These are phyloP conservation scores for Aurifilum marmelostoma DNA, from an alignment of 2,329 filamentous ascomycete genomes.

Conservation along the genomic window DNA sequence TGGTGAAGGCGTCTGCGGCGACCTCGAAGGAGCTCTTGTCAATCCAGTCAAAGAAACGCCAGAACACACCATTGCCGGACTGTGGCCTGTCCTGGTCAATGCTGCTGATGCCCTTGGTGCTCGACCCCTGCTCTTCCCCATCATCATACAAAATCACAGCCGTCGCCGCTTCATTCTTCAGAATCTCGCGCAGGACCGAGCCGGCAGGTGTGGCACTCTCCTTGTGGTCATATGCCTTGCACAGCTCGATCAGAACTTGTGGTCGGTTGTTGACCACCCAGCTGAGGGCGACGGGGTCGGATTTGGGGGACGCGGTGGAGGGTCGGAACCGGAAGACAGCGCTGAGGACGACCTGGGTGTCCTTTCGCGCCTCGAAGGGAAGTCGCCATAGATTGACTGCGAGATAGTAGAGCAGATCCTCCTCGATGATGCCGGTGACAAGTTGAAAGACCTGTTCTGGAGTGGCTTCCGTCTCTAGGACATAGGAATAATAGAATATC, in stretches of 20 bases:
- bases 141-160: conserved; percentile 94
- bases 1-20: conserved; percentile 95
- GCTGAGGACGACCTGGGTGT: conserved; percentile 93
- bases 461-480: conserved; percentile 77
- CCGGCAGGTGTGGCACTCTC: conserved; percentile 92
- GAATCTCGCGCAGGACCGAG: conserved; percentile 82
- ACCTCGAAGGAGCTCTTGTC: conserved; percentile 96
- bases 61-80: conserved; percentile 85
- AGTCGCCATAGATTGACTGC: conserved; percentile 81
- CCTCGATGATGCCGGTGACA: conserved; percentile 81
- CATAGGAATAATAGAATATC: neutral
- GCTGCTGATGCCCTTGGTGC: conserved; percentile 73
- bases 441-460: conserved; percentile 88
- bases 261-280: conserved; percentile 87
- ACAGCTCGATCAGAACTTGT: conserved; percentile 85
- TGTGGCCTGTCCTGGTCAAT: conserved; percentile 78
- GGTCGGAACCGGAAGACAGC: conserved; percentile 91
- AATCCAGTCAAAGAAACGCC: conserved; percentile 97
- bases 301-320: conserved; percentile 64
- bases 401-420: conserved; percentile 85
- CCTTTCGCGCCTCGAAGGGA: conserved; percentile 95
- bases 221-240: conserved; percentile 84
- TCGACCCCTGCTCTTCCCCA: conserved; percentile 70
- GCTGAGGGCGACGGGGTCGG: conserved; percentile 81
- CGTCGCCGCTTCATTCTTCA: conserved; percentile 88